Conservation (phyloP, 768 basidiomycete species). For the Leccinum aurantiacum region DNA sequence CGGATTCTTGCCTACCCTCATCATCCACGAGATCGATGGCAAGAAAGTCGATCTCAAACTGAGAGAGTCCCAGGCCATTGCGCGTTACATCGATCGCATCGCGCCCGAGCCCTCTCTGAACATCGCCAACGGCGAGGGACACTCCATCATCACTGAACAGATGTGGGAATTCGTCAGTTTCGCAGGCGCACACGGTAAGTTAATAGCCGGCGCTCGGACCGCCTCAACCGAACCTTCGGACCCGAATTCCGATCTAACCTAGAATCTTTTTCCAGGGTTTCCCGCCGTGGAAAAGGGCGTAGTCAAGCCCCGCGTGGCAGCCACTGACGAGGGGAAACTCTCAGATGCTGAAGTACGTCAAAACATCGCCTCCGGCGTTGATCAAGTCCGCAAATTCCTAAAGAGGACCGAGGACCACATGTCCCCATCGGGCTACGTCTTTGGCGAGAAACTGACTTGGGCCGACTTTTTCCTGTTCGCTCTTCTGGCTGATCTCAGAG, state of each 20-base stretch:
- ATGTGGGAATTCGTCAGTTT: constrained; percentile 36
- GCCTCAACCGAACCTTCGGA: neutral
- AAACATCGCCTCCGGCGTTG: constrained; percentile 20
- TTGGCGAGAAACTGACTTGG: constrained; percentile 30
- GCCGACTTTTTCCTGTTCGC: constrained; percentile 36
- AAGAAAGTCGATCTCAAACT: constrained; percentile 25
- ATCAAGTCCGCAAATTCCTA: constrained; percentile 18
- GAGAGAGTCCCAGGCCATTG: constrained; percentile 31
- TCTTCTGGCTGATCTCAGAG: constrained; percentile 30
- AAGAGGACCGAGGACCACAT: constrained; percentile 19
- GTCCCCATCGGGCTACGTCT: constrained; percentile 30
- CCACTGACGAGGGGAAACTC: constrained; percentile 22
- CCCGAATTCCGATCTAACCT: neutral
- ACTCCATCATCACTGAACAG: constrained; percentile 26
- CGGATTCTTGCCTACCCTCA: constrained; percentile 33
- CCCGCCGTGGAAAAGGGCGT: constrained; percentile 31
- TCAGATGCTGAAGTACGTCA: constrained; percentile 25
- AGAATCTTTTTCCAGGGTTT: constrained; percentile 20
- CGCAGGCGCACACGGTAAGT: constrained; percentile 25
- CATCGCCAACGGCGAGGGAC: constrained; percentile 22
- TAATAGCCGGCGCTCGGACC: neutral
- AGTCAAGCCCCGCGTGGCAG: constrained; percentile 33
- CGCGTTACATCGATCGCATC: constrained; percentile 31
- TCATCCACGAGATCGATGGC: constrained; percentile 29
- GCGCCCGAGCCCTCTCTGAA: constrained; percentile 28